A percentile compares a stretch with the other conserved stretches of the same genome.
Evolutionary conservation across 2,329 filamentous ascomycete genomes (phyloP).

Genomic region (Diaporthe citri): DNA sequence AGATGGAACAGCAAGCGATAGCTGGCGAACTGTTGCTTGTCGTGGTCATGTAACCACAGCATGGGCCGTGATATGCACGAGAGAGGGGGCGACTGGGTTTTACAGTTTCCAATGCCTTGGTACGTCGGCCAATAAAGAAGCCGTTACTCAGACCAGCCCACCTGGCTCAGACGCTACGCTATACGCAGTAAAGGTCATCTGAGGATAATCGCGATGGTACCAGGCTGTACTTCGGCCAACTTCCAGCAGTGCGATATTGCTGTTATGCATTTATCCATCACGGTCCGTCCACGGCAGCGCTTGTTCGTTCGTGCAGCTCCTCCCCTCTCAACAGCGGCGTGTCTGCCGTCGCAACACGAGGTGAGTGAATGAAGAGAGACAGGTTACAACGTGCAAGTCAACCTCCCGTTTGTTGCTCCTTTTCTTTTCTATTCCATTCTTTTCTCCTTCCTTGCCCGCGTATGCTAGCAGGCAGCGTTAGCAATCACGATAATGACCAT

Average conservation of each 20-base stretch:
- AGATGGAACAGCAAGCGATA: conserved; percentile 9
- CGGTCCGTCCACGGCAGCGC: background rate
- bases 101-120: conserved; percentile 36
- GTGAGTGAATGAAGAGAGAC: background rate
- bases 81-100: conserved; percentile 33
- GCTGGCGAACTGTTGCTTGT: conserved; percentile 16
- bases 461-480: background rate
- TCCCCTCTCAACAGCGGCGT: background rate
- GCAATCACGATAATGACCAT: background rate
- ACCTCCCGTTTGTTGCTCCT: background rate
- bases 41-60: conserved; percentile 33
- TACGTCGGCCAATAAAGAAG: conserved; percentile 21
- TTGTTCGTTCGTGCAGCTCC: background rate
- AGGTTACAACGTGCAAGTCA: conserved; percentile 18
- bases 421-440: background rate
- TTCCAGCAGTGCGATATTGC: conserved; percentile 28
- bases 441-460: background rate
- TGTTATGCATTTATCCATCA: conserved; percentile 30
- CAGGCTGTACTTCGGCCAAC: conserved; percentile 32
- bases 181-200: conserved; percentile 23
- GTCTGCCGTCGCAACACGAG: conserved; percentile 3
- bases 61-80: conserved; percentile 32
- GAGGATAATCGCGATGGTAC: conserved; percentile 31
- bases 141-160: conserved; percentile 25
- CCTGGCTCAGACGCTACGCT: conserved; percentile 26